phyloP scores from a whole-genome alignment of 805 yeast genomes.

The Saccharomycopsis schoenii region DNA sequence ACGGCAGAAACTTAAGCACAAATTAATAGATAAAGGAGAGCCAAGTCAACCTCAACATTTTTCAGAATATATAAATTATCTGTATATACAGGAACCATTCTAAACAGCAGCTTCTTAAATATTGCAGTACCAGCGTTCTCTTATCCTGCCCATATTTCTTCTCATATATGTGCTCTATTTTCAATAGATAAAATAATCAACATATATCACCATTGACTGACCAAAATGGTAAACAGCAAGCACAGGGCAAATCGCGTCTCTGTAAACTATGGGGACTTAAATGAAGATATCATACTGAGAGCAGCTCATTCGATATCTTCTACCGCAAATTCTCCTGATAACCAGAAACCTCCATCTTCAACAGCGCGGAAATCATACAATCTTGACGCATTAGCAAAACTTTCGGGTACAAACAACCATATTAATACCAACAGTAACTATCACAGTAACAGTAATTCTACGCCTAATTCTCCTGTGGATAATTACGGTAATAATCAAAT shows the following conservation, averaged over 20 bases:
- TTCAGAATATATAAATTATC: too few relatives aligned
- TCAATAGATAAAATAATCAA: neutral
- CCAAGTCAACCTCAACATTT: too few relatives aligned
- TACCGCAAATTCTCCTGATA: conserved; percentile 10
- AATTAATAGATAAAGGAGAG: too few relatives aligned
- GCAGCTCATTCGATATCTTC: conserved; percentile 9
- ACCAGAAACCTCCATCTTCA: neutral
- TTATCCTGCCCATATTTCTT: too few relatives aligned
- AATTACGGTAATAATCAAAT: neutral
- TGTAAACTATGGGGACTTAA: conserved; percentile 17
- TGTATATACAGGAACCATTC: too few relatives aligned
- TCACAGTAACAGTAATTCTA: neutral
- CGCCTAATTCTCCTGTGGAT: neutral
- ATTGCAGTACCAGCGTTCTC: too few relatives aligned
- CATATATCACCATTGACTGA: neutral
- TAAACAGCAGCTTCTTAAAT: too few relatives aligned
- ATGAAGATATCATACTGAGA: conserved; percentile 13
- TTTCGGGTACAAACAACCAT: conserved; percentile 9
- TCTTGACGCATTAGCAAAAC: conserved; percentile 15
- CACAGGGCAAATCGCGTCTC: conserved; percentile 12
- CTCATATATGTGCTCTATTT: too few relatives aligned
- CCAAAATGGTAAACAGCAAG: neutral
- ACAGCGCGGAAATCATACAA: conserved; percentile 7
- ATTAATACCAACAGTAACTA: conserved; percentile 1
- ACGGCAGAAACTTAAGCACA: too few relatives aligned